phyloP scores from a whole-genome alignment of 306 rosid genomes.

The Herpetospermum pedunculosum region DNA sequence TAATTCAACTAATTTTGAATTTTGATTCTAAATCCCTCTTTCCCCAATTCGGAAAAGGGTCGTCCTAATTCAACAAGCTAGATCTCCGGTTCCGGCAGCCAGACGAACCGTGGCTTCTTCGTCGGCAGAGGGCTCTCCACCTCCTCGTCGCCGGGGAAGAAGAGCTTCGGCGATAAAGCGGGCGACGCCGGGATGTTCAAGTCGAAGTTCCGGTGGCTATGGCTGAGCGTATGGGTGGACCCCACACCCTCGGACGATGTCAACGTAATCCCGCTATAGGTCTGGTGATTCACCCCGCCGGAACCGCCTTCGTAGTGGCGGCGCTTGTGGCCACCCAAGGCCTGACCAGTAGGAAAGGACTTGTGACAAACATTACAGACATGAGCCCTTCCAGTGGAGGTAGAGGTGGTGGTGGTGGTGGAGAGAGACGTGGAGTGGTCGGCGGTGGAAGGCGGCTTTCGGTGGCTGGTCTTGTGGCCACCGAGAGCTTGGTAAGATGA shows the following conservation, averaged over 20 bases:
- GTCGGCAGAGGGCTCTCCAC: conserved; percentile 75
- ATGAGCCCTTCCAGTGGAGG: conserved; percentile 32
- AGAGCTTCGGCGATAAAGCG: conserved; percentile 35
- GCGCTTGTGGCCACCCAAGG: conserved; percentile 93
- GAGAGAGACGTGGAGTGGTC: conserved; percentile 16
- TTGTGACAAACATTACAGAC: conserved; percentile 83
- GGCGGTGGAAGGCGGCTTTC: conserved; percentile 21
- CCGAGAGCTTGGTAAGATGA: conserved; percentile 86
- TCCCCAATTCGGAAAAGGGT: not conserved
- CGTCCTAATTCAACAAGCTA: not conserved
- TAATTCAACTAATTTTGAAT: not conserved
- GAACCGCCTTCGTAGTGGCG: conserved; percentile 82
- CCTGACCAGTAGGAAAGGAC: conserved; percentile 78
- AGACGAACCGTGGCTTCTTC: conserved; percentile 40
- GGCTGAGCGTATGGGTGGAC: conserved; percentile 27
- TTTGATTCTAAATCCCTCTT: not conserved
- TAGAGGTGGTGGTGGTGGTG: conserved; percentile 3
- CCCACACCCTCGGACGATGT: conserved; percentile 45
- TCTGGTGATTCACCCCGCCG: conserved; percentile 7
- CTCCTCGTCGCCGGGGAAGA: conserved; percentile 47
- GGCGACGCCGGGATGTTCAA: conserved; percentile 74
- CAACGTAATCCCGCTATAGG: conserved; percentile 25
- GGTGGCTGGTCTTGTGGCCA: conserved; percentile 94
- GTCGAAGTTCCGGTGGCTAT: conserved; percentile 49
- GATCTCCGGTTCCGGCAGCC: conserved; percentile 6